Evolutionary conservation across 306 rosid species (phyloP).

Genomic region (Mimosa pudica): DNA sequence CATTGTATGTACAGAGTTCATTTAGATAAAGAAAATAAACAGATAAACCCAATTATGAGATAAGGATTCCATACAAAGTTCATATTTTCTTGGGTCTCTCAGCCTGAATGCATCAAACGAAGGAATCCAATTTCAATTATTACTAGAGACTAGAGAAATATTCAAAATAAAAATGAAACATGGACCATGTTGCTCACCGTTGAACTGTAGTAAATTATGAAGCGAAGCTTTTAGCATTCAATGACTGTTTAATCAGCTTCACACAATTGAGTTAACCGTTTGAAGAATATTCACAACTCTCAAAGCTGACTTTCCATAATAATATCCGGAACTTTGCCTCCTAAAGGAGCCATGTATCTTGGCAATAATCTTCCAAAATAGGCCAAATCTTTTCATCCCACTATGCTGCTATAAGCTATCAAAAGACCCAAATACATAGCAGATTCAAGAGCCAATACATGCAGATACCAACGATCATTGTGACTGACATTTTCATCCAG

Average conservation of each 20-base stretch:
- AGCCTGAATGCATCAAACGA: not conserved
- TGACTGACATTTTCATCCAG: conserved; percentile 4
- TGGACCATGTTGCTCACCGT: conserved; percentile 12
- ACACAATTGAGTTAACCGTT: conserved; percentile 22
- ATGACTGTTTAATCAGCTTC: conserved; percentile 11
- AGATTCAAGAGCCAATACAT: conserved; percentile 17
- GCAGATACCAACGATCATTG: conserved; percentile 3
- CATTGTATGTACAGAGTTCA: not conserved
- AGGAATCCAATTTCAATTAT: not conserved
- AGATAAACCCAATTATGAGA: not conserved
- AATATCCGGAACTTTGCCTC: conserved; percentile 8
- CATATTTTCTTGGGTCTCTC: not conserved
- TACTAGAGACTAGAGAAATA: not conserved
- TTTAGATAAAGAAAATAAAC: not conserved
- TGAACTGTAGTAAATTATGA: not conserved
- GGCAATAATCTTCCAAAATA: conserved; percentile 32
- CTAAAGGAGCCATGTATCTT: not conserved
- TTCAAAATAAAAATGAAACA: conserved; percentile 7
- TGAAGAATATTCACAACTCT: conserved; percentile 19
- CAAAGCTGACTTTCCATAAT: conserved; percentile 5
- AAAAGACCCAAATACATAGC: not conserved
- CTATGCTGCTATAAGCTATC: not conserved
- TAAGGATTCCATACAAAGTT: not conserved
- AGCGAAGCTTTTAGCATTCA: conserved; percentile 1
- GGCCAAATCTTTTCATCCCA: conserved; percentile 1